Evolutionary conservation across 495 filamentous ascomycete genomes (phyloP), one percentile per base, ranked within the genome.

Genomic region (Podospora bellae-mahoneyi): DNA sequence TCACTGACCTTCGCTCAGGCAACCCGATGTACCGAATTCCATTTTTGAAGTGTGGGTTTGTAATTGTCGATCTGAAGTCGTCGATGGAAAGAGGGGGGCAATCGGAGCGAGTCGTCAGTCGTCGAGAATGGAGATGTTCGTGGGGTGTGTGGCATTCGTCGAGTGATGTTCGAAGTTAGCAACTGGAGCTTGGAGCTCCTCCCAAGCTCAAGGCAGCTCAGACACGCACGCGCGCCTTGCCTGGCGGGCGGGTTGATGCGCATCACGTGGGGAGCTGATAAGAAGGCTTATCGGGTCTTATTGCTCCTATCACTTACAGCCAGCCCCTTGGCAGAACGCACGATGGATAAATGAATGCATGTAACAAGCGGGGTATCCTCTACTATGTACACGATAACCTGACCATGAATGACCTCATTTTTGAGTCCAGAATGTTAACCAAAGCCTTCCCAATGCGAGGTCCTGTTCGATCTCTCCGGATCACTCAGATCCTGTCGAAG

Each of bases 1-100:
- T 69, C 68, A 62, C 73, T 60, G 72, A 91, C 91, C 91, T 86
- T 92, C 89, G 69, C 85, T 90, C 66, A 93, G 80, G 80, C 85
- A 84, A 69, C 91, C 90, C 72, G 88, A 86, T 59, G 80, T 84
- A 68, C 89, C 87, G 76, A 86, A 87, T 74, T 86, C 84, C 85
- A 87, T 87, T 58, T 82, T 67, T 34, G 30, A 64, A 60, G 65
- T 23, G 64, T 59, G 26, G 59, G 4, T 27, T 54, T 55, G 68
- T 48, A 57, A 20, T 57, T 74, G 64, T 64, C 64, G 66, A 60
- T 56, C 34, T 44, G 54, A 66, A 44, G 10, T 2, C 5, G 20
- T 61, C 64, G 39, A 48, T 48, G 39, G 39, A 13, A 48, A 48
- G 15, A 48, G 7, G 39, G 39, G 6, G 18, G 55, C 6, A 18